A percentile compares a stretch with the other conserved stretches of the same genome.
Evolutionary conservation across 352 stramenopile species (phyloP).

Genomic region (Pythium chondricola): DNA sequence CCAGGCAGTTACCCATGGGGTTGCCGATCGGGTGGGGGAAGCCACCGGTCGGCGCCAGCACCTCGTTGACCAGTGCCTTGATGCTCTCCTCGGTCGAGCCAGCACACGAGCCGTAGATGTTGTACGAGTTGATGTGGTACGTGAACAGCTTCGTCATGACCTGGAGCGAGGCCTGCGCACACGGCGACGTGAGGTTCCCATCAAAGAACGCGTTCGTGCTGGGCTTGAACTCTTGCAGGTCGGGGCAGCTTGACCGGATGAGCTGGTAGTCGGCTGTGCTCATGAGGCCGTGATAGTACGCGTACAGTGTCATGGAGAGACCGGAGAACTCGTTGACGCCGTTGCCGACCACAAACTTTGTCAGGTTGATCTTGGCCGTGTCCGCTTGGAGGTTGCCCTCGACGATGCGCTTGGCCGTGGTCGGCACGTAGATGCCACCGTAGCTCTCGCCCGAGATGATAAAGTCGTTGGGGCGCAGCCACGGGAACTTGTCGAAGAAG

Average conservation of each 20-base stretch:
- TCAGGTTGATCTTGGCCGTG: constrained; percentile 51
- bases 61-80: constrained; percentile 30
- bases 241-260: constrained; percentile 39
- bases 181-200: constrained; percentile 15
- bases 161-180: constrained; percentile 21
- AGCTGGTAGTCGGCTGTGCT: constrained; percentile 56
- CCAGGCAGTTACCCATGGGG: constrained; percentile 62
- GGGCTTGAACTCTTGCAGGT: constrained; percentile 42
- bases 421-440: constrained; percentile 75
- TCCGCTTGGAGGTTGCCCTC: constrained; percentile 30
- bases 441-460: constrained; percentile 78
- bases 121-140: constrained; percentile 56
- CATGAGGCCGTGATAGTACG: constrained; percentile 77
- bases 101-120: constrained; percentile 56
- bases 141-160: constrained; percentile 30
- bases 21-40: constrained; percentile 63
- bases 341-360: constrained; percentile 85
- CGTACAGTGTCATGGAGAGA: constrained; percentile 60
- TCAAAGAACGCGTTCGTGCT: constrained; percentile 13
- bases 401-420: constrained; percentile 46
- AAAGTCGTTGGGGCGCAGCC: constrained; percentile 71
- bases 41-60: constrained; percentile 32
- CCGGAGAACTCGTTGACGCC: constrained; percentile 58
- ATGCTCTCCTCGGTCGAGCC: constrained; percentile 43
- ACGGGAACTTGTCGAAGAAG: constrained; percentile 86